Evolutionary conservation across 2,329 filamentous ascomycete species (phyloP), one percentile per base, ranked within the genome.

Genomic region (Ceratocystis ficicola): DNA sequence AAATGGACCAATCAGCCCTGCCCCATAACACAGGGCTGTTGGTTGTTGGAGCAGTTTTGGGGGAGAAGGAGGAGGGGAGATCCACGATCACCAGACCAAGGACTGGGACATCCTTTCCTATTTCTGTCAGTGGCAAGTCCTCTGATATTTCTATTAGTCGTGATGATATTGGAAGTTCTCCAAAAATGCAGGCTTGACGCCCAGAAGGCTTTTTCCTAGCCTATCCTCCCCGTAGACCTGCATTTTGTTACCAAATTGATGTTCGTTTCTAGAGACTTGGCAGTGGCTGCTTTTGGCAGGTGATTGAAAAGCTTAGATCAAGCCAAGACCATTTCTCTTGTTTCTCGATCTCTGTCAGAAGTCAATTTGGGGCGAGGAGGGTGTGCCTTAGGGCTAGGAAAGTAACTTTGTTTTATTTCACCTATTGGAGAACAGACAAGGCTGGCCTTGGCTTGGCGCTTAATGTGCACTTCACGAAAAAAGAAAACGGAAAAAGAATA

Each of bases 281-380:
- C 52, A 36, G 52, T 57, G 52, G 25, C 25, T 57, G 25, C 25
- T 32, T 57, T 22, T 57, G 52, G 52, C 52, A 57, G 52, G 25
- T 57, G 52, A 57, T 32, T 57, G 52, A 32, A 52, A 52, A 57
- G 52, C 52, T 57, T 57, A 32, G 52, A 57, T 57, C 52, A 57
- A 7, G 25, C 52, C 52, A 57, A 32, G 52, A 57, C 25, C 25
- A 30, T 57, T 57, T 32, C 52, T 36, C 12, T 57, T 5, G 52
- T 57, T 36, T 57, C 52, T 57, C 52, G 25, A 57, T 57, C 52
- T 57, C 48, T 52, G 48, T 52, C n/a, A 52, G 46, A 52, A 52
- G 48, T 52, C 48, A 52, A 25, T 52, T 52, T 20, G 32, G 48
- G 12, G 32, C 32, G 32, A 10, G 48, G 46, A 50, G n/a, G n/a